Evolutionary conservation across 106 monocot genomes (phyloP).

Genomic region (Iris macrosiphon): DNA sequence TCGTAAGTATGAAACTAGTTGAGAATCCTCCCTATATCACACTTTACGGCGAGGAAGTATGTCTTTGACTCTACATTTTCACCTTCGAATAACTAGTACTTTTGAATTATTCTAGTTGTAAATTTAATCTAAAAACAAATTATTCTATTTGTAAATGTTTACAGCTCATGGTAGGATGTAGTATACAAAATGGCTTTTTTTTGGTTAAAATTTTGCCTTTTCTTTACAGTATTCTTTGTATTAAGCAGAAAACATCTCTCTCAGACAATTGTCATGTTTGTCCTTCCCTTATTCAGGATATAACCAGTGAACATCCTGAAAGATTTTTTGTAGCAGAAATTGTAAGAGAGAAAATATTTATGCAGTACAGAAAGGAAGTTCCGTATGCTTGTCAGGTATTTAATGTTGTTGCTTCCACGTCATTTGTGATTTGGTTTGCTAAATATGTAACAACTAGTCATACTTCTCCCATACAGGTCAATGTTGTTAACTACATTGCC

Average conservation of each 20-base stretch:
- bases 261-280: neutral
- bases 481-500: constrained; percentile 74
- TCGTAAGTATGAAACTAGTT: too few relatives aligned
- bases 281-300: constrained; percentile 52
- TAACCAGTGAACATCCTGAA: constrained; percentile 95
- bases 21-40: too few relatives aligned
- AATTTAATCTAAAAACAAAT: too few relatives aligned
- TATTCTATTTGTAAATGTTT: constrained; percentile 1
- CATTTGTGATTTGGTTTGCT: neutral
- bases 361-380: constrained; percentile 91
- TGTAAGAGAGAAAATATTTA: constrained; percentile 96
- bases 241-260: neutral
- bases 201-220: neutral
- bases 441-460: neutral
- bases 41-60: too few relatives aligned
- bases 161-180: neutral
- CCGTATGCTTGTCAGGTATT: constrained; percentile 96
- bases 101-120: too few relatives aligned
- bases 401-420: neutral
- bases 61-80: too few relatives aligned
- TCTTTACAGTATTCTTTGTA: neutral
- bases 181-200: neutral
- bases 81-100: too few relatives aligned
- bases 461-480: constrained; percentile 41
- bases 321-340: constrained; percentile 97